Percentiles rank a stretch among this genome's conserved stretches.
phyloP scores from a whole-genome alignment of 106 monocot species.

The Apostasia ramifera region DNA sequence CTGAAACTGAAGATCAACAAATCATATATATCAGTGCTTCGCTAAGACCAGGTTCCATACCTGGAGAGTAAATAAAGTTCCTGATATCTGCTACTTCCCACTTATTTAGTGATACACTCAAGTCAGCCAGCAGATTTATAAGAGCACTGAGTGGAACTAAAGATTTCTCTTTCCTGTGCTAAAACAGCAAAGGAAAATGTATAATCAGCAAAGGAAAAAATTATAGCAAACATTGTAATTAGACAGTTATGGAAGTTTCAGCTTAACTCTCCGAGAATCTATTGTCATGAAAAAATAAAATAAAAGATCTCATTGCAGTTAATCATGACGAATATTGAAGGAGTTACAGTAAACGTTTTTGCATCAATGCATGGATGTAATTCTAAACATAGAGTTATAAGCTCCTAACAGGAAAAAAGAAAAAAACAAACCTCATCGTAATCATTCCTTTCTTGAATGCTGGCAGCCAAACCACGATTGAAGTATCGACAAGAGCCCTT shows the following conservation, averaged over 20 bases:
- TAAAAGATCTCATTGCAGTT: not conserved
- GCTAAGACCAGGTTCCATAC: slow-evolving; percentile 52
- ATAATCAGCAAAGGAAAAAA: not conserved
- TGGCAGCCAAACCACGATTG: slow-evolving; percentile 92
- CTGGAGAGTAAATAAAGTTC: slow-evolving; percentile 74
- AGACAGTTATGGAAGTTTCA: not conserved
- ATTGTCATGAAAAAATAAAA: not conserved
- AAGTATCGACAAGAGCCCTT: slow-evolving; percentile 94
- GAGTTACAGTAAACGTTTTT: not conserved
- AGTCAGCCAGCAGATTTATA: slow-evolving; percentile 71
- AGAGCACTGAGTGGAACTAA: slow-evolving; percentile 55
- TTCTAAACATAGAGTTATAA: not conserved
- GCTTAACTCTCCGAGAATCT: not conserved
- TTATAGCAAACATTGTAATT: slow-evolving; percentile 4
- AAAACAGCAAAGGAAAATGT: slow-evolving; percentile 18
- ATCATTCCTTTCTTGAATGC: slow-evolving; percentile 88
- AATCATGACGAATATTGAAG: not conserved
- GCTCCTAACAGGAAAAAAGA: not conserved
- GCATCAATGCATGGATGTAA: not conserved
- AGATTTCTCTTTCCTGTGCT: slow-evolving; percentile 82
- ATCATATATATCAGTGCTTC: too few species aligned
- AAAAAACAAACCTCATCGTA: slow-evolving; percentile 63
- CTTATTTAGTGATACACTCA: slow-evolving; percentile 82
- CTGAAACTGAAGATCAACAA: too few species aligned
- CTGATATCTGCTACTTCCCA: slow-evolving; percentile 95